These are phyloP conservation scores for Platanus orientalis DNA, from an alignment of 164 flowering plant species.

Conservation along the genomic window DNA sequence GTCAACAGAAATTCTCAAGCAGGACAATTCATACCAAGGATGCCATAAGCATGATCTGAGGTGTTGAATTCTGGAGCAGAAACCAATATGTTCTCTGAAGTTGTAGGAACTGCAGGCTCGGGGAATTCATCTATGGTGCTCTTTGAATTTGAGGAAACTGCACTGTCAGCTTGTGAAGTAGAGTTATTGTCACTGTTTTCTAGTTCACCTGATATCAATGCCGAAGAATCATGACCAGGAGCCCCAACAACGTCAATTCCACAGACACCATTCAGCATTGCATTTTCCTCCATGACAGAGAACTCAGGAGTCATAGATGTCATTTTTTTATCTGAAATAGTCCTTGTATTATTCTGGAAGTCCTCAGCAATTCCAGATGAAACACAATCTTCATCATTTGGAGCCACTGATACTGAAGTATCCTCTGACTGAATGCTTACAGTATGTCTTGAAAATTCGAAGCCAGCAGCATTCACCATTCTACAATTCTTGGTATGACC, in stretches of 20 bases:
- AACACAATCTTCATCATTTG: conserved; percentile 24
- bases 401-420: conserved; percentile 23
- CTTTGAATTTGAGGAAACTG: conserved; percentile 24
- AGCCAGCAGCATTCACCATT: conserved; percentile 28
- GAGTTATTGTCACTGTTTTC: conserved; percentile 26
- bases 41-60: conserved; percentile 27
- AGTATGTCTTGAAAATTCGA: conserved; percentile 31
- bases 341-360: conserved; percentile 19
- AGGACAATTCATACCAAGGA: conserved; percentile 37
- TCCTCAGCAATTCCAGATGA: conserved; percentile 33
- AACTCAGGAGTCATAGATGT: conserved; percentile 17
- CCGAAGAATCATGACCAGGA: conserved; percentile 25
- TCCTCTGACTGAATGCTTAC: conserved; percentile 20
- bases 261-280: conserved; percentile 13
- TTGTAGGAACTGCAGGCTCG: conserved; percentile 24
- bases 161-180: conserved; percentile 26
- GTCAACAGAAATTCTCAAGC: not conserved
- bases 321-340: conserved; percentile 24
- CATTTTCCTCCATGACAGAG: conserved; percentile 26
- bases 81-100: conserved; percentile 22
- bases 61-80: conserved; percentile 28
- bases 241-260: conserved; percentile 26
- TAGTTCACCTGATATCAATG: conserved; percentile 36
- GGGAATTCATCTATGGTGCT: conserved; percentile 26
- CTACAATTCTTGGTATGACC: conserved; percentile 23